Base-by-base conservation (phyloP, 1,139 yeast species). In the Meyerozyma sp. region DNA sequence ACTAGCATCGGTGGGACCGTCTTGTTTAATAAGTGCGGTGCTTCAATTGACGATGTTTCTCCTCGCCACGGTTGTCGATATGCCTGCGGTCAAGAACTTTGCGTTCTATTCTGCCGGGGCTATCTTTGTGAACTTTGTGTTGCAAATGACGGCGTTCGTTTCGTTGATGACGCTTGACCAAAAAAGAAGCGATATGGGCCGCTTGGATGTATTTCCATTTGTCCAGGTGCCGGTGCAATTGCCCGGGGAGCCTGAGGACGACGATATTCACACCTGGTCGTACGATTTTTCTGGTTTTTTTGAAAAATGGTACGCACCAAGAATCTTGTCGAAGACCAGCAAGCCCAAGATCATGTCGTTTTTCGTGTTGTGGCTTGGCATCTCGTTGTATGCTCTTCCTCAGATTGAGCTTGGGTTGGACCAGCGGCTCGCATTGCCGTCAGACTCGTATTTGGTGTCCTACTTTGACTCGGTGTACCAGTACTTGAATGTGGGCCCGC, bases 41-140 rank as follows among this genome's bases (percentile, higher is more conserved):
- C 78, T 93, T 42, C 97, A 93, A 55, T 73, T 84, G 8, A 68
- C 82, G 5, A 86, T 96, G 59, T 90, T 93, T 58, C 65, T 81
- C 8, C 68, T 93, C 39, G 96, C 96, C 0, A 74, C 95, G 0
- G 64, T 73, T 7, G 98, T 93, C 6, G 77, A 82, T 14, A 93
- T 91, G 97, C 98, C 98, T 3, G 98, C 98, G 0, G 98, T 91
- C 8, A 76, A 84, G 49, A 93, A 91, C 61, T 93, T 93, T 71
- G 97, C 98, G 0, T 66, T 83, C 23, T 93, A 88, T 57, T 87
- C 96, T 11, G 94, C 96, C 0, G 87, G 91, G 10, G 94, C 98
- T 0, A 83, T 93, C 2, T 59, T 83, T 11, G 68, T 88, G 53
- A 91, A 93, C 59, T 83, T 93, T 3, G 40, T 81, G 1, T 68